Percentiles rank a stretch among this genome's conserved stretches.
Evolutionary conservation across 73 alveolate species (phyloP).

Genomic region (Symbiodinium natans): DNA sequence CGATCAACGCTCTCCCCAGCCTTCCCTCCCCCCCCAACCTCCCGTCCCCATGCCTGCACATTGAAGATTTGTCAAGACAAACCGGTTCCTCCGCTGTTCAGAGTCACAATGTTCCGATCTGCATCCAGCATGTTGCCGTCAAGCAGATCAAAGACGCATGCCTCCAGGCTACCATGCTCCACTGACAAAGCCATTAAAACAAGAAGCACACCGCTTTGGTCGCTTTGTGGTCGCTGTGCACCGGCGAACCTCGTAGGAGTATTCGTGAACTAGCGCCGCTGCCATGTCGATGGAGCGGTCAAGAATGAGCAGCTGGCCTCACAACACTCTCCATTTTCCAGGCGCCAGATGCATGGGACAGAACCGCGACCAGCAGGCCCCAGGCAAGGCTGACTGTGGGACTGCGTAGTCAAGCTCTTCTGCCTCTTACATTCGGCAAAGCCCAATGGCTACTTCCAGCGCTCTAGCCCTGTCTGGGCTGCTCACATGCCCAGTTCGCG

Average conservation of each 20-base stretch:
- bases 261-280: conserved; percentile 89
- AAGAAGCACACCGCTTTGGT: neutral
- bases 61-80: no score
- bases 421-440: no score
- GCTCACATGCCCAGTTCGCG: conserved; percentile 53
- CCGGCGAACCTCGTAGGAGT: conserved; percentile 53
- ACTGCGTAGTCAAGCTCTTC: neutral
- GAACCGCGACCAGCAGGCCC: neutral
- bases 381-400: neutral
- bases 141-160: conserved; percentile 86
- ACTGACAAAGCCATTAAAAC: neutral
- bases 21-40: no score
- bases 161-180: neutral
- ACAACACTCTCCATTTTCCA: neutral
- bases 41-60: no score
- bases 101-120: conserved; percentile 89
- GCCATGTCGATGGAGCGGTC: conserved; percentile 93
- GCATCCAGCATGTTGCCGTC: conserved; percentile 93
- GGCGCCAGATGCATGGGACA: no score
- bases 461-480: neutral
- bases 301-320: conserved; percentile 82
- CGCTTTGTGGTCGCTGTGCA: neutral
- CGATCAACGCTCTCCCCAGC: neutral
- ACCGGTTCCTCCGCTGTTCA: conserved; percentile 48
- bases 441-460: no score